Conservation (phyloP, 208 protist species). For the Acanthamoeba castellanii region DNA sequence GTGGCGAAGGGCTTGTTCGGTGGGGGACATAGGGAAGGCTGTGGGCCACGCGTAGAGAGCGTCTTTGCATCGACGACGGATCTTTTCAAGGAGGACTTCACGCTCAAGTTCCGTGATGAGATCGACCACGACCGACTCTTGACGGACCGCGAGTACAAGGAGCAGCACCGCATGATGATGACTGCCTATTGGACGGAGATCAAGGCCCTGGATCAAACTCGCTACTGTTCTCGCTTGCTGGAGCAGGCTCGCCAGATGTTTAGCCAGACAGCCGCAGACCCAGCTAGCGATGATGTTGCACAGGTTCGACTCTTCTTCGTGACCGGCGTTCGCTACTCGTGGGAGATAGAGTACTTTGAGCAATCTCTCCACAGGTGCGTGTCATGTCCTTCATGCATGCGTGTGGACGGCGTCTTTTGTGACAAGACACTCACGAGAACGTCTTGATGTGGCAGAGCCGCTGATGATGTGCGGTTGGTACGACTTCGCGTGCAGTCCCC, state of each 20-base stretch:
- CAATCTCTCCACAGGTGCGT: neutral
- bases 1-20: neutral
- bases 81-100: constrained; percentile 33
- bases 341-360: constrained; percentile 16
- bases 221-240: neutral
- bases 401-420: no score
- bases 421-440: no score
- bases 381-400: no score
- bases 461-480: neutral
- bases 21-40: neutral
- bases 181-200: neutral
- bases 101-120: neutral
- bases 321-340: neutral
- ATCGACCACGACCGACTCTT: neutral
- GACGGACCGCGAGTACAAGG: neutral
- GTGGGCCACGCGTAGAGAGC: neutral
- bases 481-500: neutral
- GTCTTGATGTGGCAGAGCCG: no score
- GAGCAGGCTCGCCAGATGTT: neutral
- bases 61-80: neutral
- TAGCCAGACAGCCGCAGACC: neutral
- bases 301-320: neutral
- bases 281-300: neutral
- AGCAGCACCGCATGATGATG: constrained; percentile 28
- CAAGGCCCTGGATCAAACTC: neutral